These are phyloP conservation scores for Zygosaccharomyces pseudobailii DNA, from an alignment of 1,139 yeast species.

Conservation along the genomic window DNA sequence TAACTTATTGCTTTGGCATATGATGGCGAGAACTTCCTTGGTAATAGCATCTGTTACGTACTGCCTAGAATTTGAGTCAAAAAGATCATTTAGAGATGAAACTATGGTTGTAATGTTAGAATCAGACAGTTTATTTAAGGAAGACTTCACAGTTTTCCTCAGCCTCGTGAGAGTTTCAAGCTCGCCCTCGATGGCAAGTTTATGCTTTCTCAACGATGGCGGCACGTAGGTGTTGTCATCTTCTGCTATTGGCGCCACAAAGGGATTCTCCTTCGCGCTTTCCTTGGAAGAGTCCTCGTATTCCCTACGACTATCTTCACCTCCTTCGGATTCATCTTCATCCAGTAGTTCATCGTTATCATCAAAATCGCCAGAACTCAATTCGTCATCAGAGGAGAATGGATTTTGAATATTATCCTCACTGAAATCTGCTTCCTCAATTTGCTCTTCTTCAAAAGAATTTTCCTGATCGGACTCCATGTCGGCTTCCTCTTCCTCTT, in stretches of 20 bases:
- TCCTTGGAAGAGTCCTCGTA: conserved; percentile 15
- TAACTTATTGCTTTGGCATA: conserved; percentile 60
- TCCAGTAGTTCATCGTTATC: conserved; percentile 39
- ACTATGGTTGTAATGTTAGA: conserved; percentile 71
- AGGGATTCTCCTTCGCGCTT: conserved; percentile 64
- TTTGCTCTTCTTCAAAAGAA: conserved; percentile 10
- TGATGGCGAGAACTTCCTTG: conserved; percentile 56
- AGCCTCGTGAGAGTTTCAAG: conserved; percentile 50
- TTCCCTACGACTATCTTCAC: conserved; percentile 33
- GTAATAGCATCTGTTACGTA: conserved; percentile 68
- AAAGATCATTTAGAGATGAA: conserved; percentile 60
- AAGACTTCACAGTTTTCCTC: conserved; percentile 65
- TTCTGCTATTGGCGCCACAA: conserved; percentile 61
- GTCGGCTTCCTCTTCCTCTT: conserved; percentile 23
- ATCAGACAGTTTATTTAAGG: conserved; percentile 81
- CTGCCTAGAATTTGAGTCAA: conserved; percentile 66
- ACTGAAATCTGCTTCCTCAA: conserved; percentile 16
- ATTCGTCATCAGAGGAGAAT: conserved; percentile 45
- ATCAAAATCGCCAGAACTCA: conserved; percentile 47
- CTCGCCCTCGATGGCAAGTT: conserved; percentile 39
- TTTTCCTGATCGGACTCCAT: conserved; percentile 12
- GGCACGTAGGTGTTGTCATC: conserved; percentile 55
- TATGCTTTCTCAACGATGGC: conserved; percentile 67
- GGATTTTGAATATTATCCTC: conserved; percentile 27
- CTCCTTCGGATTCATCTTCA: conserved; percentile 40